These are phyloP conservation scores for Populus deltoides DNA, from an alignment of 345 rosid genomes.

Conservation along the genomic window DNA sequence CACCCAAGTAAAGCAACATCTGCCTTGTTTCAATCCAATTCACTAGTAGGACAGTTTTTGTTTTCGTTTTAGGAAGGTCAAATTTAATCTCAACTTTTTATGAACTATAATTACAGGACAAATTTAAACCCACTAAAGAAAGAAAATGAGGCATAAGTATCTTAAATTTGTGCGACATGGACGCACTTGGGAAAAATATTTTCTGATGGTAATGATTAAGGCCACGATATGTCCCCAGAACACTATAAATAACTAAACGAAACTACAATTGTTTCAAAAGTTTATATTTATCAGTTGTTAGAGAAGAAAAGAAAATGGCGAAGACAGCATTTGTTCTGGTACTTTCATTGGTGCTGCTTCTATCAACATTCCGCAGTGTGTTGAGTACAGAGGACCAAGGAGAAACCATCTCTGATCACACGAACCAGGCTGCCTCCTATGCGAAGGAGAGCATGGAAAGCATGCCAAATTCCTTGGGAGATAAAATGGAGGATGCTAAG, in stretches of 20 bases:
- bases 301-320: slow-evolving; percentile 5
- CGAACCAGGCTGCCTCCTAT: neutral
- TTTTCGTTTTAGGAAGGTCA: neutral
- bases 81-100: neutral
- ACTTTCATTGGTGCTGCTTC: neutral
- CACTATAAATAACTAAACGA: neutral
- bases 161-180: neutral
- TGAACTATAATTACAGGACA: neutral
- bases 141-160: neutral
- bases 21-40: neutral
- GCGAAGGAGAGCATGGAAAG: neutral
- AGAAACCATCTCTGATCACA: neutral
- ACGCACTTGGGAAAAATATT: neutral
- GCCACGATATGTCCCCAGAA: neutral
- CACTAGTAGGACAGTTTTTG: neutral
- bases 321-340: neutral
- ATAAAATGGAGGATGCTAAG: neutral
- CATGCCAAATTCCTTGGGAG: neutral
- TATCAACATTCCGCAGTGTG: neutral
- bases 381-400: neutral
- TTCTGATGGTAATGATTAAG: neutral
- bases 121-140: neutral
- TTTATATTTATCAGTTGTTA: neutral
- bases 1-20: too few species aligned
- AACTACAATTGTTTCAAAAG: neutral